Evolutionary conservation across 345 rosid genomes (phyloP), one percentile per base, ranked within the genome.

Genomic region (Melaleuca quinquenervia): DNA sequence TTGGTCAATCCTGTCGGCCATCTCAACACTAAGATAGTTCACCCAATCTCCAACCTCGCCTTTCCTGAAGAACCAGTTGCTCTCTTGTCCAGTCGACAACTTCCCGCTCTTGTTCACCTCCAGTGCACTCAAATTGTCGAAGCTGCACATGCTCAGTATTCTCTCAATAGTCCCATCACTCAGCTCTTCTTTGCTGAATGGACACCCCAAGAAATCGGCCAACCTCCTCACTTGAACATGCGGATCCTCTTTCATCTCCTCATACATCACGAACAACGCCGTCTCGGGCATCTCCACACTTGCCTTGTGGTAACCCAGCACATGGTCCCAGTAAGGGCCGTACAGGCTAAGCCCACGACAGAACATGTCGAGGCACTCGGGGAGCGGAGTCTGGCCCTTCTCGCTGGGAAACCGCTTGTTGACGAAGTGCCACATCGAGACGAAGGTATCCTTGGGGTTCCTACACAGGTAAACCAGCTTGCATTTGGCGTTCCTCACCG

Each of bases 391-490:
- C n/a, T n/a, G n/a, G n/a, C n/a, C n/a, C n/a, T n/a, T n/a, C n/a
- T n/a, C n/a, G n/a, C n/a, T n/a, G n/a, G n/a, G n/a, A n/a, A n/a
- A n/a, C 64, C 62, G 12, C 55, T 62, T 84, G 82, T 74, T 70
- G 15, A 8, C 20, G n/a, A 64, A 70, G 52, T 52, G 64, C 56
- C 76, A 86, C 2, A 80, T 13, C 2, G 87, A 86, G 15, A 80
- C 76, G 15, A 82, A 82, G 1, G 80, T 82, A 55, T 86, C 87
- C 84, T 86, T 82, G 6, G 84, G 82, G 50, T 86, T 53, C 76
- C 87, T 85, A 16, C 84, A 85, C 48, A 85, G 8, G 51, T 85
- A 86, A n/a, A 86, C 56, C 24, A 82, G 12, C 54, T 86, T 82
- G 56, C 87, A 86, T 8, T 54, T 24, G 10, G 84, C 27, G 24